phyloP scores from a whole-genome alignment of 2,329 filamentous ascomycete genomes.

The Sclerotinia trifoliorum region DNA sequence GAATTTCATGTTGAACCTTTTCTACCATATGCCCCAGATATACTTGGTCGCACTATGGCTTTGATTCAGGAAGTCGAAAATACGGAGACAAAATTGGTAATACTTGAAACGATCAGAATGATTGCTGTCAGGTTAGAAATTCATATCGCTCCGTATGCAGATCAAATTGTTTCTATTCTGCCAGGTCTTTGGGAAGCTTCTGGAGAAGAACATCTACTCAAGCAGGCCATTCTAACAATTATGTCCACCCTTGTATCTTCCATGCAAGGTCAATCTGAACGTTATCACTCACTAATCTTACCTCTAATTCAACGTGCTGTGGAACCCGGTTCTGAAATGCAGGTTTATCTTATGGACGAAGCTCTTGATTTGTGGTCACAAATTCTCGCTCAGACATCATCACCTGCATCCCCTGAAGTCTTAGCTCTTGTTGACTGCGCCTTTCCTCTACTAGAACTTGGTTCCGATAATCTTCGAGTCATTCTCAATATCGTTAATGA shows the following conservation, averaged over 20 bases:
- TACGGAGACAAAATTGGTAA: slow-evolving; percentile 85
- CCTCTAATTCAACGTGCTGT: slow-evolving; percentile 81
- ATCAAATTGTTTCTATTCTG: slow-evolving; percentile 77
- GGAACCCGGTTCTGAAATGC: slow-evolving; percentile 69
- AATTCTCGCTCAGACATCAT: slow-evolving; percentile 64
- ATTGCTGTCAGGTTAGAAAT: slow-evolving; percentile 80
- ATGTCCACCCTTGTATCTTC: slow-evolving; percentile 82
- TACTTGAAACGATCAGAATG: slow-evolving; percentile 81
- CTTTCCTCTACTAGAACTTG: slow-evolving; percentile 65
- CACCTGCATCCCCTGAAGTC: slow-evolving; percentile 61
- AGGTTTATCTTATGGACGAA: slow-evolving; percentile 86
- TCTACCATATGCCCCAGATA: slow-evolving; percentile 70
- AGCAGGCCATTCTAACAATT: slow-evolving; percentile 86
- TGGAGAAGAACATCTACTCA: slow-evolving; percentile 80
- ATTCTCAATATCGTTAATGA: slow-evolving; percentile 66
- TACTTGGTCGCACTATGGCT: slow-evolving; percentile 69
- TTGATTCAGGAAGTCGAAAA: slow-evolving; percentile 78
- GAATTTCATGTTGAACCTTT: slow-evolving; percentile 75
- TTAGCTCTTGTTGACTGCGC: slow-evolving; percentile 60
- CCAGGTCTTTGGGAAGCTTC: slow-evolving; percentile 83
- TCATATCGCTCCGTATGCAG: slow-evolving; percentile 65
- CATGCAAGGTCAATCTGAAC: slow-evolving; percentile 73
- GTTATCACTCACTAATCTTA: slow-evolving; percentile 76
- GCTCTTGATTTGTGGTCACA: slow-evolving; percentile 85
- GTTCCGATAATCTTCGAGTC: slow-evolving; percentile 60